Percentiles rank a stretch among this genome's conserved stretches.
Evolutionary conservation across 148 eudicot genomes (phyloP).

Genomic region (Oxyria digyna): DNA sequence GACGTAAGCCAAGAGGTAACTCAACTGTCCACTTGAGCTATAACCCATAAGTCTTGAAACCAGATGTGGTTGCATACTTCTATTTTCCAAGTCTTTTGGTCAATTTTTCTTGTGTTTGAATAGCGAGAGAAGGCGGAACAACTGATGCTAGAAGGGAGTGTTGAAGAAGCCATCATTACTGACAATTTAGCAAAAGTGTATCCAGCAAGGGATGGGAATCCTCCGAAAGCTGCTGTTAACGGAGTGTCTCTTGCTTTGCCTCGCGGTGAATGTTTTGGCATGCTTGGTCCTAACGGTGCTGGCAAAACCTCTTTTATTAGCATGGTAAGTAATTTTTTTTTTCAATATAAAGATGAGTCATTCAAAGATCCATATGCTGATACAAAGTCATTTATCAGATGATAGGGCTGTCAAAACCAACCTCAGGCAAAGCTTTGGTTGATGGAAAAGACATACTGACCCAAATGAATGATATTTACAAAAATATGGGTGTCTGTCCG

Average conservation of each 20-base stretch:
- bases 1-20: constrained; percentile 91
- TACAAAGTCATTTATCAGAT: constrained; percentile 41
- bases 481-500: constrained; percentile 95
- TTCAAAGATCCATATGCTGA: too few relatives aligned
- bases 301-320: constrained; percentile 87
- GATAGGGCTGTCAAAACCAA: constrained; percentile 88
- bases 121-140: constrained; percentile 81
- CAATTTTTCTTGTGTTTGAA: not conserved
- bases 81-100: too few relatives aligned
- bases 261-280: constrained; percentile 90
- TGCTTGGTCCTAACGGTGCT: constrained; percentile 98
- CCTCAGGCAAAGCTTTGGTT: constrained; percentile 66
- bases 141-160: constrained; percentile 36
- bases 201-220: constrained; percentile 84
- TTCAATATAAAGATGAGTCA: too few relatives aligned
- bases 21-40: too few relatives aligned
- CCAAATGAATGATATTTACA: constrained; percentile 63
- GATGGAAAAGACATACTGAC: constrained; percentile 60
- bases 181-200: constrained; percentile 61
- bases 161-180: constrained; percentile 37
- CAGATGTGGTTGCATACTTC: not conserved
- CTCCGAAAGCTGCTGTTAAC: constrained; percentile 73
- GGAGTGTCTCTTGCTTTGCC: constrained; percentile 80
- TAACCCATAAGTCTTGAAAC: not conserved
- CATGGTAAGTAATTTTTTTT: constrained; percentile 76